Percentiles rank a stretch among this genome's conserved stretches.
Conservation (phyloP, 768 basidiomycete genomes). For the Naematelia encephala region DNA sequence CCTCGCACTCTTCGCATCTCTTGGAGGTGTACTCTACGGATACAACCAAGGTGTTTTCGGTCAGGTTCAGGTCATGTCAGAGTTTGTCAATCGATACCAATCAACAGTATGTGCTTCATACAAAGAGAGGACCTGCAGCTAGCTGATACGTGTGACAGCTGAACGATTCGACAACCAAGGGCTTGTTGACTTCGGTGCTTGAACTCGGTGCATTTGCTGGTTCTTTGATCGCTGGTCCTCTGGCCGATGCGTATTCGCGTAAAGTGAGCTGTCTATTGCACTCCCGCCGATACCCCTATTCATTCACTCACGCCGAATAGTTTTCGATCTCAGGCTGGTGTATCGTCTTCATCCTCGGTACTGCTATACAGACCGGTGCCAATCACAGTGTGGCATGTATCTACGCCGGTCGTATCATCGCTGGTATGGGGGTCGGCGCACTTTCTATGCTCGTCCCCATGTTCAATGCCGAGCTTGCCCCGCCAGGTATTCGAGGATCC, state of each 20-base stretch:
- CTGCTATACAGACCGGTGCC: constrained; percentile 50
- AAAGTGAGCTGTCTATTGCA: constrained; percentile 66
- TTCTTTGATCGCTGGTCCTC: constrained; percentile 63
- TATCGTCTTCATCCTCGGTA: constrained; percentile 72
- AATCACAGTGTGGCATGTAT: constrained; percentile 60
- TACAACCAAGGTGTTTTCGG: constrained; percentile 72
- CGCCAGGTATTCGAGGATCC: constrained; percentile 76
- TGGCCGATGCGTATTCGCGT: constrained; percentile 69
- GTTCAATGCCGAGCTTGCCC: constrained; percentile 60
- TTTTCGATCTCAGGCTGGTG: constrained; percentile 55
- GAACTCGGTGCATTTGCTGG: constrained; percentile 64
- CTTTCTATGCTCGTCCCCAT: constrained; percentile 79
- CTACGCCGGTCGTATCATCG: constrained; percentile 69
- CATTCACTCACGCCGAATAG: constrained; percentile 21
- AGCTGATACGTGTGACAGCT: constrained; percentile 7
- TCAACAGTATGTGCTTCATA: constrained; percentile 25
- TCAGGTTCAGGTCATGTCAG: constrained; percentile 62
- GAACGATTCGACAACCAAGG: constrained; percentile 58
- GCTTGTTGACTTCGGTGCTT: constrained; percentile 71
- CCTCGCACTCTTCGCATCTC: constrained; percentile 71
- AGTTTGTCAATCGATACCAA: constrained; percentile 23
- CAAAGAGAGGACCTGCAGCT: background rate
- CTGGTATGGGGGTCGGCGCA: constrained; percentile 76
- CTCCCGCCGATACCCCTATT: constrained; percentile 27
- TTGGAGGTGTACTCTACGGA: constrained; percentile 66